Conservation (phyloP, 495 filamentous ascomycete genomes). For the Penicillium atrosanguineum region DNA sequence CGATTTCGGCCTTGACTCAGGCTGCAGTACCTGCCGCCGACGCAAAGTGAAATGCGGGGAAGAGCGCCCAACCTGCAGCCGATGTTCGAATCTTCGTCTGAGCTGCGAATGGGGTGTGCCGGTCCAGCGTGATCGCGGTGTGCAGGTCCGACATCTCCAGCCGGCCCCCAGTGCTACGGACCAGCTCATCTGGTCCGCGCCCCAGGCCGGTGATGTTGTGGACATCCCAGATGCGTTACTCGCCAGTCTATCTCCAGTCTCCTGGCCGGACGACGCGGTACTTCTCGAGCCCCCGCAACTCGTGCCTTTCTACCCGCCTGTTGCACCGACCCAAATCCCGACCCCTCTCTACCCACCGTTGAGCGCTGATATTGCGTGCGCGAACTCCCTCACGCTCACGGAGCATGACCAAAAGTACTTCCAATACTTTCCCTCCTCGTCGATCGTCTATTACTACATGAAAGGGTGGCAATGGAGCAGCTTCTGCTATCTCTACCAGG, state of each 20-base stretch:
- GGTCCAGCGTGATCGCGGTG: constrained; percentile 30
- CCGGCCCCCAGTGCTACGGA: constrained; percentile 19
- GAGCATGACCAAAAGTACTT: constrained; percentile 41
- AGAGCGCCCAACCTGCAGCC: constrained; percentile 47
- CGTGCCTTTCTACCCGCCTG: constrained; percentile 9
- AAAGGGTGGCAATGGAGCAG: constrained; percentile 45
- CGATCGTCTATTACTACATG: constrained; percentile 43
- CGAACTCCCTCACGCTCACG: constrained; percentile 37
- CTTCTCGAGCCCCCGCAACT: constrained; percentile 2
- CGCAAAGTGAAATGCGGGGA: constrained; percentile 58
- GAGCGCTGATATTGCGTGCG: constrained; percentile 26
- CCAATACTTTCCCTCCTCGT: constrained; percentile 43
- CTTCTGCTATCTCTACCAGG: constrained; percentile 40
- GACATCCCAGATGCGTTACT: constrained; percentile 13
- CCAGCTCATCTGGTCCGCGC: constrained; percentile 8
- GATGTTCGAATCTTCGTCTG: constrained; percentile 37
- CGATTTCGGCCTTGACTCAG: constrained; percentile 13
- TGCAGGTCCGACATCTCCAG: constrained; percentile 32
- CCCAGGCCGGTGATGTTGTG: constrained; percentile 13
- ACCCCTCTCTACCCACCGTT: constrained; percentile 30
- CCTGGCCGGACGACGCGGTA: constrained; percentile 17
- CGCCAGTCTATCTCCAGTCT: constrained; percentile 15
- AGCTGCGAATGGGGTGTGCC: constrained; percentile 40
- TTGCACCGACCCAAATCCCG: constrained; percentile 5
- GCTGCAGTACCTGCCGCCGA: constrained; percentile 53